Conservation (phyloP, 2,329 filamentous ascomycete species). For the Alternaria rosae region DNA sequence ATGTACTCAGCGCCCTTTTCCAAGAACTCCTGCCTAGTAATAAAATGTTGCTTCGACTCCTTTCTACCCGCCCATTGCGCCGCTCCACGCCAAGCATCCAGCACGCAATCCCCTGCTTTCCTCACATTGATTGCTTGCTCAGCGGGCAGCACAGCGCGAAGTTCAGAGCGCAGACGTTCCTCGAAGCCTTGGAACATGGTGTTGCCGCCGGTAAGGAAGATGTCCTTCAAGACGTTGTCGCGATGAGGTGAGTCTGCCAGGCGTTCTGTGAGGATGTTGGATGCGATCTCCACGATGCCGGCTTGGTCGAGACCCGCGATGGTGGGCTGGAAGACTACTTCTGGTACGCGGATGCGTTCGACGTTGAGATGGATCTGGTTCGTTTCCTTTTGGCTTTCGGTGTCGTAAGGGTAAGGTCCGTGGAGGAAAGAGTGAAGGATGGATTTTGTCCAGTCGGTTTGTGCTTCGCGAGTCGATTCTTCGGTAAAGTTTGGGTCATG, state of each 20-base stretch:
- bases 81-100: slow-evolving; percentile 94
- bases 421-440: slow-evolving; percentile 89
- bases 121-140: slow-evolving; percentile 73
- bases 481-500: slow-evolving; percentile 91
- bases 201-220: slow-evolving; percentile 95
- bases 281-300: slow-evolving; percentile 88
- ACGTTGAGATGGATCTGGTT: slow-evolving; percentile 96
- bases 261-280: slow-evolving; percentile 86
- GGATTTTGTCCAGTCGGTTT: slow-evolving; percentile 93
- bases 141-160: slow-evolving; percentile 76
- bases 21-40: slow-evolving; percentile 82
- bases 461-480: slow-evolving; percentile 88
- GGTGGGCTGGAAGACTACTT: slow-evolving; percentile 89
- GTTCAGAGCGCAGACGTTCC: slow-evolving; percentile 74
- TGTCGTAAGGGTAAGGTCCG: slow-evolving; percentile 85
- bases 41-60: slow-evolving; percentile 68
- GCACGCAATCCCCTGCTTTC: slow-evolving; percentile 74
- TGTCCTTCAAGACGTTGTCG: slow-evolving; percentile 77
- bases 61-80: slow-evolving; percentile 77
- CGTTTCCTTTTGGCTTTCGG: slow-evolving; percentile 78
- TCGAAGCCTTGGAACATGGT: slow-evolving; percentile 88
- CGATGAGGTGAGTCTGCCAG: slow-evolving; percentile 66
- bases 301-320: slow-evolving; percentile 95
- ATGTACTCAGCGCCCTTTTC: slow-evolving; percentile 96
- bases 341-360: slow-evolving; percentile 91